Percentiles rank a stretch among this genome's conserved stretches.
phyloP scores from a whole-genome alignment of 1,139 yeast species.

The Lodderomyces orthopsilosis region DNA sequence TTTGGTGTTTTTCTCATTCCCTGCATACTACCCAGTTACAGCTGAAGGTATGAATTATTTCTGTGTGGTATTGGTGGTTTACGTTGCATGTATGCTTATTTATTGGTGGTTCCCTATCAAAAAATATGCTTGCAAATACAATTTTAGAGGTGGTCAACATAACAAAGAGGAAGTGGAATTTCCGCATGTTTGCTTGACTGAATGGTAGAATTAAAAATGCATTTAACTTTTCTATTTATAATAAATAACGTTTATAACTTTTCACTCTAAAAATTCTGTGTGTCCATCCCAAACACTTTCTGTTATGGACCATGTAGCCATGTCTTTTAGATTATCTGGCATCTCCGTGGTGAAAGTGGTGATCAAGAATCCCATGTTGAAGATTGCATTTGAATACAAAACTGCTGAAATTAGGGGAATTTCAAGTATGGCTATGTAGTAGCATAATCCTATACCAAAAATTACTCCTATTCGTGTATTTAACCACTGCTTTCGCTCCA shows the following conservation, averaged over 20 bases:
- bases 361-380: constrained; percentile 52
- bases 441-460: constrained; percentile 57
- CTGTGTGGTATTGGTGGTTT: constrained; percentile 60
- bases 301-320: constrained; percentile 31
- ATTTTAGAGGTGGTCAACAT: constrained; percentile 45
- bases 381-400: constrained; percentile 55
- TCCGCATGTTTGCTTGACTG: constrained; percentile 41
- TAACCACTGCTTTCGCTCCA: constrained; percentile 52
- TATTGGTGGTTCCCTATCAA: constrained; percentile 57
- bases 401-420: constrained; percentile 48
- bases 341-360: constrained; percentile 55
- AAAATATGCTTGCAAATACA: constrained; percentile 37
- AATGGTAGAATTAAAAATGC: constrained; percentile 9
- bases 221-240: not conserved
- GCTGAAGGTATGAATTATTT: constrained; percentile 69
- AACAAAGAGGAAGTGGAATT: constrained; percentile 45
- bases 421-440: constrained; percentile 37
- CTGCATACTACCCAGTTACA: constrained; percentile 61
- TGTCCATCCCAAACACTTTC: constrained; percentile 31
- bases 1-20: constrained; percentile 64
- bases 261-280: constrained; percentile 6
- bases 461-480: constrained; percentile 55
- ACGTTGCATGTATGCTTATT: constrained; percentile 48
- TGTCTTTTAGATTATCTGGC: constrained; percentile 29
- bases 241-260: not conserved